These are phyloP conservation scores for Colletotrichum lentis DNA, from an alignment of 2,329 filamentous ascomycete species.

Conservation along the genomic window DNA sequence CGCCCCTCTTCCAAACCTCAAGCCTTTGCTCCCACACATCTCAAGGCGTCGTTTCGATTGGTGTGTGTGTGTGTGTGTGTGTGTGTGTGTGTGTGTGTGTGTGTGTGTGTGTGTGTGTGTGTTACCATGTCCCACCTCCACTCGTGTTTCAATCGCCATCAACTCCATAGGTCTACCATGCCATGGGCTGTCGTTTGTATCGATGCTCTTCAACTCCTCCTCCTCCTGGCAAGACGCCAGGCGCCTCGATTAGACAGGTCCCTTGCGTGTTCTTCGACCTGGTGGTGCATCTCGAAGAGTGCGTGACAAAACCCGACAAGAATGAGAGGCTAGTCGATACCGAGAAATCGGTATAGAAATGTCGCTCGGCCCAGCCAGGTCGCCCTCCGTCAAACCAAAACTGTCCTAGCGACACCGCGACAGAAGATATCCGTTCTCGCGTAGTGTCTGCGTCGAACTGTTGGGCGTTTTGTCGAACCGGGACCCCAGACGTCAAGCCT, in stretches of 20 bases:
- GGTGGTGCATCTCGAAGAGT: slow-evolving; percentile 1
- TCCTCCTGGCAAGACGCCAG: too few species aligned
- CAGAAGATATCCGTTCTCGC: not conserved
- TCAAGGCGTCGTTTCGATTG: slow-evolving; percentile 1
- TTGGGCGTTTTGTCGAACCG: not conserved
- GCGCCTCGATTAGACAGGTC: too few species aligned
- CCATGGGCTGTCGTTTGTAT: slow-evolving; percentile 8
- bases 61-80: slow-evolving; percentile 5
- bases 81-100: too few species aligned
- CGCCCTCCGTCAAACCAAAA: slow-evolving; percentile 5
- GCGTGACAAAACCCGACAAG: not conserved
- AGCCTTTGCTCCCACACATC: not conserved
- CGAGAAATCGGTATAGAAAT: not conserved
- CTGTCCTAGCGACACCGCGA: not conserved
- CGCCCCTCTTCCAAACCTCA: not conserved
- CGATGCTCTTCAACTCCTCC: not conserved
- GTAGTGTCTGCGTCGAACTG: not conserved
- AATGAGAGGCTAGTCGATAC: not conserved
- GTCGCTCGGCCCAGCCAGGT: not conserved
- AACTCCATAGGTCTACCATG: not conserved
- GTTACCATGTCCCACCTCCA: not conserved
- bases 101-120: slow-evolving; percentile 14
- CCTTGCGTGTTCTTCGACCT: not conserved
- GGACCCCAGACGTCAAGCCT: slow-evolving; percentile 11
- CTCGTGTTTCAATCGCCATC: slow-evolving; percentile 12